Evolutionary conservation across 2,329 filamentous ascomycete species (phyloP).

Genomic region (Periglandula ipomoeae): DNA sequence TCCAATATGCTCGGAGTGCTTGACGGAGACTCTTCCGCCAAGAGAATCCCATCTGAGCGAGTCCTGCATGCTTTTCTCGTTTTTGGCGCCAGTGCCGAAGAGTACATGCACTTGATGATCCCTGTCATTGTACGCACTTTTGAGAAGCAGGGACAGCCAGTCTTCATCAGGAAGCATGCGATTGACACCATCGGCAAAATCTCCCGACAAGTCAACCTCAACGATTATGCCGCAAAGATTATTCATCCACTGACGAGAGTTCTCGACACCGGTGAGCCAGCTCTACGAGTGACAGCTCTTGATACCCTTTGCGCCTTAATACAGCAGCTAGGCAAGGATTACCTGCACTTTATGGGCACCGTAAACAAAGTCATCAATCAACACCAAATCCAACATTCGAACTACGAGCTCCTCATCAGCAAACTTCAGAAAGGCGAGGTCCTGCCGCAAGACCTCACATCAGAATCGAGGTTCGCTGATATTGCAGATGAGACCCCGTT

Average conservation of each 20-base stretch:
- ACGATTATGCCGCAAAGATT: constrained; percentile 92
- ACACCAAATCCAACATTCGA: constrained; percentile 77
- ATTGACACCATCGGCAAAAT: constrained; percentile 94
- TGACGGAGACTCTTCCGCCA: constrained; percentile 70
- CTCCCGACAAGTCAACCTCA: constrained; percentile 92
- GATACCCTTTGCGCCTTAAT: constrained; percentile 94
- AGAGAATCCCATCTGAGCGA: constrained; percentile 75
- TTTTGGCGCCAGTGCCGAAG: constrained; percentile 90
- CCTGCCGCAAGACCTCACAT: constrained; percentile 88
- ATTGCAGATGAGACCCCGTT: constrained; percentile 72
- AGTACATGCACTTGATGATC: constrained; percentile 99
- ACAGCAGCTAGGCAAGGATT: constrained; percentile 92
- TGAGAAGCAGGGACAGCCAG: constrained; percentile 75
- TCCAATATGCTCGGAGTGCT: constrained; percentile 92
- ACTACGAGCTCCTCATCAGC: constrained; percentile 84
- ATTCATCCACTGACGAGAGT: constrained; percentile 87
- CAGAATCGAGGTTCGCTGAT: constrained; percentile 70
- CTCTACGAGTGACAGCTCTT: constrained; percentile 70
- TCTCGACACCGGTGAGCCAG: constrained; percentile 61
- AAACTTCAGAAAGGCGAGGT: constrained; percentile 93
- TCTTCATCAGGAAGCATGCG: constrained; percentile 71
- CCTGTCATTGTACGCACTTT: constrained; percentile 92
- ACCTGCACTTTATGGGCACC: constrained; percentile 85
- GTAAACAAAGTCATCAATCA: constrained; percentile 78
- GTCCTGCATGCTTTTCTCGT: constrained; percentile 93